Conservation (phyloP, 192 early-diverging fungal species). For the Chytriomyces hyalinus region DNA sequence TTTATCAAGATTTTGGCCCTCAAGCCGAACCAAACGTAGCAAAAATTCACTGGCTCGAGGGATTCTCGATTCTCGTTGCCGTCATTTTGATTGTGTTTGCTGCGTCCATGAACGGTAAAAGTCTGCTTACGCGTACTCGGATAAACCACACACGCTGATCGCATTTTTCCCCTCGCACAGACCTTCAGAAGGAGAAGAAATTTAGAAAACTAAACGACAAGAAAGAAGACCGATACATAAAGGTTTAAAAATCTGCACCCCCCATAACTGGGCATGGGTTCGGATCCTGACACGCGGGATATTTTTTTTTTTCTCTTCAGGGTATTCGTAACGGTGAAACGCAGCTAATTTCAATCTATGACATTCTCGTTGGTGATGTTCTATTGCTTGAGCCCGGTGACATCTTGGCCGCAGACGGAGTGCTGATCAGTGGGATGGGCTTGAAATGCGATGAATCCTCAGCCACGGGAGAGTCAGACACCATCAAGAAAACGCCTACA, state of each 20-base stretch:
- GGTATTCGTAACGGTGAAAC: constrained; percentile 75
- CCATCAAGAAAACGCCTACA: constrained; percentile 73
- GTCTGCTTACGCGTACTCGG: not conserved
- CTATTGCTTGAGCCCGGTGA: constrained; percentile 87
- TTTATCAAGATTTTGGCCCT: constrained; percentile 76
- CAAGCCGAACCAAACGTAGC: constrained; percentile 52
- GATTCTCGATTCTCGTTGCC: constrained; percentile 79
- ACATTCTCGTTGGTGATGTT: constrained; percentile 90
- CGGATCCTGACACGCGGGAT: not conserved
- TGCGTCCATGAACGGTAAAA: constrained; percentile 19
- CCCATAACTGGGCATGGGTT: constrained; percentile 38
- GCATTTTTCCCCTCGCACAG: constrained; percentile 12
- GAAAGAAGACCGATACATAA: constrained; percentile 84
- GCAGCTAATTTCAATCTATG: constrained; percentile 74
- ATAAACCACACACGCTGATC: too few species aligned
- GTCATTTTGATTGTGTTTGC: constrained; percentile 41
- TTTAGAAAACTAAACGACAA: constrained; percentile 87
- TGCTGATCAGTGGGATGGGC: constrained; percentile 78
- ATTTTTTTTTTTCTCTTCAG: constrained; percentile 27
- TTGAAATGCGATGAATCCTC: constrained; percentile 87
- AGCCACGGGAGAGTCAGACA: constrained; percentile 88
- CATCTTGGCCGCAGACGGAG: constrained; percentile 89
- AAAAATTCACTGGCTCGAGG: constrained; percentile 51
- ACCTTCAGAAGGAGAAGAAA: constrained; percentile 88
- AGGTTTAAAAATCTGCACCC: constrained; percentile 39